These are phyloP conservation scores for Leishmania lainsoni DNA, from an alignment of 208 protist species.

Conservation along the genomic window DNA sequence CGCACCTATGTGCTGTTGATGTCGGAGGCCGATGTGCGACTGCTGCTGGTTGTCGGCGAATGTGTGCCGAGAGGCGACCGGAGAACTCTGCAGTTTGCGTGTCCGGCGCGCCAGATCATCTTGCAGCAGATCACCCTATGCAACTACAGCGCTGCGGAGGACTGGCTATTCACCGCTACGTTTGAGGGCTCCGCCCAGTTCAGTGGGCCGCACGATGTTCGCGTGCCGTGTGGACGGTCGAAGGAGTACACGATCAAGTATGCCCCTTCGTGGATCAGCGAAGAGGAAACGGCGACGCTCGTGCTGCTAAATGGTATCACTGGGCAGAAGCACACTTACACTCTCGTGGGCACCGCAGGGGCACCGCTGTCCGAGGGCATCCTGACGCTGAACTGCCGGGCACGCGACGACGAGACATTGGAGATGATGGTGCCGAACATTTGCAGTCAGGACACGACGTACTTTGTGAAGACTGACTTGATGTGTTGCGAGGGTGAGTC, in stretches of 20 bases:
- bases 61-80: conserved; percentile 75
- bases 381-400: conserved; percentile 78
- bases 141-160: conserved; percentile 72
- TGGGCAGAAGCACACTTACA: conserved; percentile 86
- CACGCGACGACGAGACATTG: conserved; percentile 61
- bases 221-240: conserved; percentile 63
- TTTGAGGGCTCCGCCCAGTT: conserved; percentile 79
- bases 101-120: conserved; percentile 87
- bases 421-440: conserved; percentile 84
- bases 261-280: conserved; percentile 76
- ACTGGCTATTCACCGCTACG: conserved; percentile 87
- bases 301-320: conserved; percentile 87
- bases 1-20: conserved; percentile 74
- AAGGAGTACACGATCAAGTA: conserved; percentile 91
- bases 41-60: conserved; percentile 80
- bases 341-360: conserved; percentile 80
- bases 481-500: conserved; percentile 76
- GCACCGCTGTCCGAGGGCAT: conserved; percentile 90
- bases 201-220: conserved; percentile 79
- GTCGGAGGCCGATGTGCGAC: conserved; percentile 88
- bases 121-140: conserved; percentile 88
- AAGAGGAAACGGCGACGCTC: conserved; percentile 60
- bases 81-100: conserved; percentile 85
- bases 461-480: conserved; percentile 87
- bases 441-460: conserved; percentile 55